Base-by-base conservation (phyloP, 352 stramenopile genomes). In the Phytophthora capsici region DNA sequence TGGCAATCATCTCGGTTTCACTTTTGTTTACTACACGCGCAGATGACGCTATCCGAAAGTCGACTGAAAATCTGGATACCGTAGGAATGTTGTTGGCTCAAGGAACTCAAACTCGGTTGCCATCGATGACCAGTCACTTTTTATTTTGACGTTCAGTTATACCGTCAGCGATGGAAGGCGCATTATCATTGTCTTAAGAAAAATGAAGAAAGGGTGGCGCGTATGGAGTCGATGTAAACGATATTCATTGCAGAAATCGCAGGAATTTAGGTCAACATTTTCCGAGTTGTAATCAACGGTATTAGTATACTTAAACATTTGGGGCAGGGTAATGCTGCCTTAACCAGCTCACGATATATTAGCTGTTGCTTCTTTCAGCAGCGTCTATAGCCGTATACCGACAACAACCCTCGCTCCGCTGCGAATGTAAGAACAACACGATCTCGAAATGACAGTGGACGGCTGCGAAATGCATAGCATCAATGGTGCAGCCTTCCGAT, bases 381-480 rank as follows among this genome's bases (percentile, higher is more conserved):
- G 49, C 63, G 7, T 67, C 63, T 14, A 63, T 32, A 25, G 13
- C 22, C 0, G 63, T 55, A 44, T 71, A 67, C 16, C 20, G 37
- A 26, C 57, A 67, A 14, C 66, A 79, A 7, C 71, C 71, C 47
- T 80, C 72, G 2, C 36, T 48, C 2, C 72, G 68, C 38, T 77
- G 55, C 4, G 26, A 56, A 41, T 74, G 71, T 8, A 83, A 52
- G 55, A 69, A 78, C 1, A 78, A 32, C 13, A 82, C 19, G 16
- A 81, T 37, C 17, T 81, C 65, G 6, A 79, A 71, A 41, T 77
- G 58, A 0, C 69, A 61, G n/a, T 73, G 56, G 10, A 57, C 59
- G 8, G 73, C 69, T 1, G 73, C 69, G 32, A 69, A 49, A 45
- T 81, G 63, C 60, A 81, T 75, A n/a, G 68, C 68, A 20, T 67